Evolutionary conservation across 192 early-diverging fungal genomes (phyloP), one percentile per base, ranked within the genome.

Genomic region (Borealophlyctis nickersoniae): DNA sequence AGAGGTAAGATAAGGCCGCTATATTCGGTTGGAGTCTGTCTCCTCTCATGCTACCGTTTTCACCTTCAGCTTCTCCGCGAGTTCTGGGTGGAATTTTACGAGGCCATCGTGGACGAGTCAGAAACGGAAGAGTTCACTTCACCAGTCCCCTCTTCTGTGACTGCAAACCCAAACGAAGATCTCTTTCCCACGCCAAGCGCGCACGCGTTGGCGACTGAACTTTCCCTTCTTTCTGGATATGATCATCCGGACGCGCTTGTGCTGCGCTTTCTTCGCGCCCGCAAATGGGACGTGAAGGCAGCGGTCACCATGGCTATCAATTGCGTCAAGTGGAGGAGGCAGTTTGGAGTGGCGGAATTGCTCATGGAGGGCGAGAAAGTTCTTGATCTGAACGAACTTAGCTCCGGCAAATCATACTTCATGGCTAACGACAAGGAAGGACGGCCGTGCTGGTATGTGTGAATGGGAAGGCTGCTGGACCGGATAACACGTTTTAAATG

Each of bases 271-370:
- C 71, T 94, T 52, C 81, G 93, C 30, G 94, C 93, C 22, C 81
- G 94, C 53, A 95, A 95, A 62, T 96, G 92, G 91, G 81, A 92
- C 57, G 77, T 89, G 2, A 70, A 86, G 35, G 86, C 86, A 45
- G 89, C 92, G 0, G 70, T 88, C 4, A 74, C 64, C 3, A 93
- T 94, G 93, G 53, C 88, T 16, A 60, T 87, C 27, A 70, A 80
- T 27, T 78, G 85, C 13, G 69, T 95, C 62, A 77, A 82, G 49
- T 96, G 94, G 94, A 73, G 91, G 27, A 32, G 85, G 5, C 80
- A 84, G 45, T 77, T 76, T 62, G 83, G 81, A 45, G 69, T 91
- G 2, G 63, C 70, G 39, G 65, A 69, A 34, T 57, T 90, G 22
- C 63, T 86, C 19, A 72, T 77, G 60, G 58, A 60, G 22, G 85